Evolutionary conservation across 345 rosid species (phyloP), one percentile per base, ranked within the genome.

Genomic region (Gossypium longicalyx): DNA sequence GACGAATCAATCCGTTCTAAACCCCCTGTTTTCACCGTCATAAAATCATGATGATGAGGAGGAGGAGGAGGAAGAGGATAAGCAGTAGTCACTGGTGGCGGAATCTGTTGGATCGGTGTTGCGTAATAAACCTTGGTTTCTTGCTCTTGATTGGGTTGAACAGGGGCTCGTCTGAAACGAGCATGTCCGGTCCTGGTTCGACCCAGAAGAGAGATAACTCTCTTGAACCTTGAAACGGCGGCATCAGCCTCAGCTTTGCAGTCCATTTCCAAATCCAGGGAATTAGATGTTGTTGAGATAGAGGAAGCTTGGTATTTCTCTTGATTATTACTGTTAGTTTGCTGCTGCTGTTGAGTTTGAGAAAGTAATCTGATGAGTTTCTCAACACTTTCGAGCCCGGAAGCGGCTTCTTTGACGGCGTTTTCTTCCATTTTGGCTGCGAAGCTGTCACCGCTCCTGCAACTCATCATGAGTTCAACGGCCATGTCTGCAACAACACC

Each of bases 131-230:
- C 84, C 76, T 85, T 86, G 8, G 45, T 17, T n/a, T 77, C 82
- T 16, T n/a, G 66, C 64, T 44, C 69, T 67, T 76, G 80, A 59
- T 64, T 58, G 41, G 41, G 70, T 49, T 44, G 66, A 9, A 82
- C 58, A 58, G 93, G 97, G 72, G 84, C 96, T 2, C 97, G 83
- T 64, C 98, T 77, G 68, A 95, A 95, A 71, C 99, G 94, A 58
- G 99, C 99, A 54, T 93, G 99, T 13, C 99, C 99, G 70, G 91
- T 93, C 70, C 92, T 76, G 63, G 85, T 87, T 34, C 94, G 91
- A 72, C 88, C 91, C 73, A 93, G 82, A n/a, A 91, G 91, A 63
- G 99, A 91, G 54, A 95, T 91, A 7, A 93, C 94, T 60, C 80
- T 87, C 77, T 81, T 88, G 83, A 95, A 95, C 88, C 90, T 91